phyloP scores from a whole-genome alignment of 1,284 basidiomycete species.

The Abortiporus biennis region DNA sequence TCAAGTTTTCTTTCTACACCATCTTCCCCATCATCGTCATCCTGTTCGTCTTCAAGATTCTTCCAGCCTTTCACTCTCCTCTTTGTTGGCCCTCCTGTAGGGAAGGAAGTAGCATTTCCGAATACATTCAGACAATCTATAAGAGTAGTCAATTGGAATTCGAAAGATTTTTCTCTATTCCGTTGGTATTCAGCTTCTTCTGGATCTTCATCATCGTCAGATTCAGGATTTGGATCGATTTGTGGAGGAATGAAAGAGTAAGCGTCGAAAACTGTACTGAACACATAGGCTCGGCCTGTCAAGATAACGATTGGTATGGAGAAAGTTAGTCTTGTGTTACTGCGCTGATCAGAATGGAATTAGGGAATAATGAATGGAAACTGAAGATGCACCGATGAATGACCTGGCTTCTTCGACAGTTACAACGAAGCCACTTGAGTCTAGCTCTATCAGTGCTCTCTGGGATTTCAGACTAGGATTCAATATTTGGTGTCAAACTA shows the following conservation, averaged over 20 bases:
- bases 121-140: conserved; percentile 92
- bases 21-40: background rate
- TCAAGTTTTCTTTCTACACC: conserved; percentile 32
- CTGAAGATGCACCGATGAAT: too few relatives aligned
- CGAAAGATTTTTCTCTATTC: conserved; percentile 67
- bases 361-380: too few relatives aligned
- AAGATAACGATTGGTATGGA: too few relatives aligned
- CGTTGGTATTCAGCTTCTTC: background rate
- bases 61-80: conserved; percentile 42
- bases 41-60: conserved; percentile 30
- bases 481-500: conserved; percentile 1
- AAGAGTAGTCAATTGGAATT: conserved; percentile 76
- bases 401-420: conserved; percentile 87
- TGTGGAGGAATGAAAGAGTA: conserved; percentile 11
- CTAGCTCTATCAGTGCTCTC: conserved; percentile 76
- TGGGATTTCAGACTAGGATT: conserved; percentile 25
- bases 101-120: conserved; percentile 39
- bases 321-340: too few relatives aligned
- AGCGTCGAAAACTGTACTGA: too few relatives aligned
- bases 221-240: conserved; percentile 20
- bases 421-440: conserved; percentile 69
- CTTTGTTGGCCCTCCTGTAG: conserved; percentile 26
- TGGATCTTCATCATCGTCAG: conserved; percentile 25
- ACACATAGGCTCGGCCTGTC: too few relatives aligned
- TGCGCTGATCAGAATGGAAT: too few relatives aligned